Conservation (phyloP, 495 filamentous ascomycete species). For the Penicillium angulare region DNA sequence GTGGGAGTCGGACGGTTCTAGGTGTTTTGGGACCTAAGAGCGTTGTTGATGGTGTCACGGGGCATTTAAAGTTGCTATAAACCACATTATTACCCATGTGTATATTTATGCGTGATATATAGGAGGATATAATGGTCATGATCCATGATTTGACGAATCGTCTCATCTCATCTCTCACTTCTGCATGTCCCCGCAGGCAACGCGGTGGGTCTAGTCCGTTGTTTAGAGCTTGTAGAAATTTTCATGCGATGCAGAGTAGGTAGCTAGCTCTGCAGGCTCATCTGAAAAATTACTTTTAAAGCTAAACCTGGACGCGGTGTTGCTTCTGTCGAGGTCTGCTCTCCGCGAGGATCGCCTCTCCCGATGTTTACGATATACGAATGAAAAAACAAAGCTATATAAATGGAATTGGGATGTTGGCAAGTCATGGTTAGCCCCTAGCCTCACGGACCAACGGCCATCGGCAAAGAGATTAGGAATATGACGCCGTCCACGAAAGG, state of each 20-base stretch:
- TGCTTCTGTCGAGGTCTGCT: no score
- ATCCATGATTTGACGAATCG: slow-evolving; percentile 18
- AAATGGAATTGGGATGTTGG: slow-evolving; percentile 55
- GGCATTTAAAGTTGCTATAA: slow-evolving; percentile 81
- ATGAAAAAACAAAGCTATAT: background rate
- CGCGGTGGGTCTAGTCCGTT: background rate
- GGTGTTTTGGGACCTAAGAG: slow-evolving; percentile 88
- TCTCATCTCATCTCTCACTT: background rate
- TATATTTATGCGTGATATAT: slow-evolving; percentile 7
- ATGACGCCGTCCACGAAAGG: slow-evolving; percentile 67
- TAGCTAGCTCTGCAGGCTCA: background rate
- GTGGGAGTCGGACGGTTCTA: slow-evolving; percentile 84
- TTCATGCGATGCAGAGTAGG: background rate
- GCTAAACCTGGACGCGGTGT: no score
- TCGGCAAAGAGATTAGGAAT: slow-evolving; percentile 84
- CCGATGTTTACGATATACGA: background rate
- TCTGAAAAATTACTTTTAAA: background rate
- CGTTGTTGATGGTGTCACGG: slow-evolving; percentile 82
- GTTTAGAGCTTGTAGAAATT: background rate
- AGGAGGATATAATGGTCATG: slow-evolving; percentile 29
- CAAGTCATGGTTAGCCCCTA: slow-evolving; percentile 80
- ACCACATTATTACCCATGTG: slow-evolving; percentile 4
- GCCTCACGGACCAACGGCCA: slow-evolving; percentile 78
- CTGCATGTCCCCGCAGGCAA: background rate
- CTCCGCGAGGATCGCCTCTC: background rate